Percentiles rank a stretch among this genome's conserved stretches.
Conservation (phyloP, 2,329 filamentous ascomycete species). For the Penicillium psychrosexuale region DNA sequence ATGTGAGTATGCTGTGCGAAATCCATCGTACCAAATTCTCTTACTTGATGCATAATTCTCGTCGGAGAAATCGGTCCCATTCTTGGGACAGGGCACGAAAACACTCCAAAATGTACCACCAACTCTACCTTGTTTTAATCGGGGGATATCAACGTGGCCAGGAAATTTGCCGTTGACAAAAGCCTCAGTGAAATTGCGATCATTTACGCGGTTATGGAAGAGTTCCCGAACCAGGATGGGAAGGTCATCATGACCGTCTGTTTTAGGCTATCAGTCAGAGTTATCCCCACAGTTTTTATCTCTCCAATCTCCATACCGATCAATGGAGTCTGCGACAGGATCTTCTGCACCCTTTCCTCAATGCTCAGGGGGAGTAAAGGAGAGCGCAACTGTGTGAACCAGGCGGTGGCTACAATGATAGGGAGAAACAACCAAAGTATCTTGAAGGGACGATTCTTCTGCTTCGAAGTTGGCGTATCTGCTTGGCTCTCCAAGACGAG, state of each 20-base stretch:
- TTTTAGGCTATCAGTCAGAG: neutral
- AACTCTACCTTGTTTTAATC: slow-evolving; percentile 61
- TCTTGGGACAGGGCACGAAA: slow-evolving; percentile 70
- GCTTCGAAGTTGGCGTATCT: neutral
- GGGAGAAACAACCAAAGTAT: slow-evolving; percentile 11
- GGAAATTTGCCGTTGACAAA: slow-evolving; percentile 69
- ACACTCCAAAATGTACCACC: slow-evolving; percentile 95
- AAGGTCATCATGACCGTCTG: slow-evolving; percentile 89
- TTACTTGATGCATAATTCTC: slow-evolving; percentile 65
- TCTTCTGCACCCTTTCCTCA: slow-evolving; percentile 43
- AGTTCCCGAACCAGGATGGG: slow-evolving; percentile 65
- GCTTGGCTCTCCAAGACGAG: neutral
- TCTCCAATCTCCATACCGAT: slow-evolving; percentile 40
- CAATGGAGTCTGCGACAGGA: slow-evolving; percentile 48
- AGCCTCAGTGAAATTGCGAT: slow-evolving; percentile 65
- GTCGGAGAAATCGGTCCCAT: slow-evolving; percentile 71
- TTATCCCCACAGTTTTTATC: neutral
- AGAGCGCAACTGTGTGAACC: slow-evolving; percentile 15
- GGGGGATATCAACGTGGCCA: slow-evolving; percentile 74
- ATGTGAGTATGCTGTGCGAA: neutral
- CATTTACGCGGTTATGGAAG: slow-evolving; percentile 77
- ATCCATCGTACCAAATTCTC: slow-evolving; percentile 24
- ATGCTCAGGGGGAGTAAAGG: slow-evolving; percentile 21
- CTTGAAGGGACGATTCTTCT: neutral
- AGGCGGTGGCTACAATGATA: slow-evolving; percentile 9